Base-by-base conservation (phyloP, 2,329 filamentous ascomycete species). In the Hymenoscyphus occultus region DNA sequence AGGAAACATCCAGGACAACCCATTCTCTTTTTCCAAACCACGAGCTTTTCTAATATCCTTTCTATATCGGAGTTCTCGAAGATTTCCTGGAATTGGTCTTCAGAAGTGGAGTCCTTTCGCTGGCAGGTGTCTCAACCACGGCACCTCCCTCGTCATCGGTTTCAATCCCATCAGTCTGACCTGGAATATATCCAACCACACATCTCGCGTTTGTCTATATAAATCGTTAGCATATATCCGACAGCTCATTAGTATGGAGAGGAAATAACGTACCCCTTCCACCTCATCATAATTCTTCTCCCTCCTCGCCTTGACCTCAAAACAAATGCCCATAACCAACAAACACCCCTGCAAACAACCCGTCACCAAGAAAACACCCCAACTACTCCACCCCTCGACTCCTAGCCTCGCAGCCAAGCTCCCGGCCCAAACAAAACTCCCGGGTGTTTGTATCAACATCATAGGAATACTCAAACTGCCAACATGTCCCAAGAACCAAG, bases 371-470 rank as follows among this genome's bases (percentile, higher is more conserved):
- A 94, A 96, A 14, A 98, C 89, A 10, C 92, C 88, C 95, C 95
- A 99, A 0, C 93, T 92, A 78, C 93, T 97, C 95, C 95, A 99
- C 0, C 94, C 94, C 40, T 84, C 87, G 73, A 82, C 83, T 0
- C 95, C 95, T 22, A 97, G 83, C 57, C 95, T 85, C 7, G 86
- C 86, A 60, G 89, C 92, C 56, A 99, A 80, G 76, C 93, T 97
- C 13, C 84, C 89, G 0, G 94, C 93, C 79, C 96, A 98, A 6
- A 99, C 80, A 71, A 97, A 89, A 65, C 92, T 93, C 0, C 95
- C 95, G 0, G 95, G 95, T 0, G 94, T 97, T 77, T 99, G 95
- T 40, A 99, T 97, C 75, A 91, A 90, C 93, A 99, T 98, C 90
- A 97, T 98, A 4, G 92, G 90, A 64, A 99, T 95, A 74, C 92